Conservation (phyloP, 441 rosid species). For the Euphorbia schlechtendalii region DNA sequence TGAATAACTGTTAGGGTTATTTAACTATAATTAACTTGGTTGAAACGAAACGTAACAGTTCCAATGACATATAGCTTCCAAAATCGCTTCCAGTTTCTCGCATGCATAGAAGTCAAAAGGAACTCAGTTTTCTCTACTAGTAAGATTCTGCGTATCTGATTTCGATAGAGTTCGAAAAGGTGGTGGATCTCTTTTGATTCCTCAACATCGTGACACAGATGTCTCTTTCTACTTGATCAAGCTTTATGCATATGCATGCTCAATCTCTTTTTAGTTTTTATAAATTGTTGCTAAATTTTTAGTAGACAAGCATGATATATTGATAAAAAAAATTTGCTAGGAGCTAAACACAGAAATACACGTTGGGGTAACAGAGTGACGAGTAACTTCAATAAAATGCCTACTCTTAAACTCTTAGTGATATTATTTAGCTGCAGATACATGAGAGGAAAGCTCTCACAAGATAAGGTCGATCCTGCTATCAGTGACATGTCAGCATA, state of each 20-base stretch:
- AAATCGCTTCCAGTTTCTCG: background rate
- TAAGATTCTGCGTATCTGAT: background rate
- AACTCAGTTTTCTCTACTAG: background rate
- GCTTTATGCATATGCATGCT: too few relatives aligned
- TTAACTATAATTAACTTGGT: background rate
- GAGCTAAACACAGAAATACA: too few relatives aligned
- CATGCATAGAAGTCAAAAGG: background rate
- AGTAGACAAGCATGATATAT: too few relatives aligned
- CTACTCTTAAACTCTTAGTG: slow-evolving; percentile 1
- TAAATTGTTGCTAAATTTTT: too few relatives aligned
- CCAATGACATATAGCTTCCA: background rate
- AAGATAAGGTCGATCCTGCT: slow-evolving; percentile 86
- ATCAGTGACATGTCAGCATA: slow-evolving; percentile 78
- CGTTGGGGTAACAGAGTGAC: too few relatives aligned
- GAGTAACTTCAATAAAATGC: too few relatives aligned
- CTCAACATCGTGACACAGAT: too few relatives aligned
- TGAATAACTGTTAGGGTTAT: background rate
- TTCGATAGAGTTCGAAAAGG: too few relatives aligned
- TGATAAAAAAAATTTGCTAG: too few relatives aligned
- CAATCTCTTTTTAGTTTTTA: too few relatives aligned
- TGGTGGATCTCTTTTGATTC: too few relatives aligned
- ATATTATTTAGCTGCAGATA: slow-evolving; percentile 36
- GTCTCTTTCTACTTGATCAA: too few relatives aligned
- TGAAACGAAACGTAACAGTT: background rate
- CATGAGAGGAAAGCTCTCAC: slow-evolving; percentile 92